Base-by-base conservation (phyloP, 1,284 basidiomycete genomes). In the Ceratobasidium sp. region DNA sequence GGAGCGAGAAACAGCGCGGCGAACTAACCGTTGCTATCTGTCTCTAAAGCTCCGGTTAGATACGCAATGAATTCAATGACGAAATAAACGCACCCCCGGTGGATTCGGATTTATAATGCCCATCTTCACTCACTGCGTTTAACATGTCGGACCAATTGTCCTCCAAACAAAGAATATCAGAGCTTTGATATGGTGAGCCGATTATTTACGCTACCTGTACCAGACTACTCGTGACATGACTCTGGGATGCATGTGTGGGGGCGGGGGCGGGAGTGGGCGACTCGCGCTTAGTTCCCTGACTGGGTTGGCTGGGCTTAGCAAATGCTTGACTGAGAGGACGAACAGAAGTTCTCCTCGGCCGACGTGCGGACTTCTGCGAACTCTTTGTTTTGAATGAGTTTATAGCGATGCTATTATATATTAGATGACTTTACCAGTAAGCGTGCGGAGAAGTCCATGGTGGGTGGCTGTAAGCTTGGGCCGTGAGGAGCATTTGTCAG, bases 251-350 rank as follows among this genome's bases (percentile, higher is more conserved):
- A 41, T 41, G 36, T 41, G 11, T 41, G 11, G 36, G 64, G 31
- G 50, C 41, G n/a, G 64, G 15, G n/a, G 29, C 33, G 24, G 71
- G 59, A n/a, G 36, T 54, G 2, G 22, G 31, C 1, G 33, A 22
- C 50, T 63, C 71, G 45, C 41, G 53, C 44, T 54, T 54, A 9
- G 48, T n/a, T 3, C 31, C 51, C 15, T 50, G 31, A 5, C 27
- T 72, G n/a, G 54, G n/a, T 27, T 63, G 71, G 9, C 33, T 73
- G 4, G 22, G 47, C 31, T 17, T 6, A 19, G 24, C 8, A 24
- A 63, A 63, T 15, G 47, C 59, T 31, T 73, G 71, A 36, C 71
- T 73, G 14, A 73, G 50, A 3, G 71, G 71, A 33, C 59, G 71
- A 44, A 56, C 50, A 51, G 57, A 17, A 7, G 19, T 19, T 29